phyloP scores from a whole-genome alignment of 306 rosid species.

The Vigna reflexopilosa region DNA sequence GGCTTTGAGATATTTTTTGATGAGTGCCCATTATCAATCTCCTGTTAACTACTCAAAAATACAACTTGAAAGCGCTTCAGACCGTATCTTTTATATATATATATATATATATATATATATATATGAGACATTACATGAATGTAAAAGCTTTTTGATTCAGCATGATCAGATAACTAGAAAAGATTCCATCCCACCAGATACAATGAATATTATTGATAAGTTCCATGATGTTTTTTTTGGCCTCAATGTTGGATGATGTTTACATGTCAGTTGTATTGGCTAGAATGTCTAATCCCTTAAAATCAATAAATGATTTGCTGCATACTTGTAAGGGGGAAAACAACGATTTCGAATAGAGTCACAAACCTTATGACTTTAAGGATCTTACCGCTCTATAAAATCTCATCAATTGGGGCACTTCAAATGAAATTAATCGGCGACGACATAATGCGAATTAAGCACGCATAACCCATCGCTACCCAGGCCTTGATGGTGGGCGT shows the following conservation, averaged over 20 bases:
- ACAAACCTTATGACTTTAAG: no score
- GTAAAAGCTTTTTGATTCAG: slow-evolving; percentile 70
- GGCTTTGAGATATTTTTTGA: slow-evolving; percentile 89
- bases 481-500: no score
- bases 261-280: slow-evolving; percentile 85
- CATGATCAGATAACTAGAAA: slow-evolving; percentile 60
- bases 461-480: no score
- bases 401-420: no score
- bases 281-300: slow-evolving; percentile 83
- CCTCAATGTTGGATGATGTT: slow-evolving; percentile 95
- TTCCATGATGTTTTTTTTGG: slow-evolving; percentile 62
- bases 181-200: slow-evolving; percentile 67
- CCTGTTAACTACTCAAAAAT: slow-evolving; percentile 81
- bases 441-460: no score
- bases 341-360: no score
- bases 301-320: slow-evolving; percentile 83
- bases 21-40: slow-evolving; percentile 94
- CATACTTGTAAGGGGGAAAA: slow-evolving; percentile 72
- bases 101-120: no score
- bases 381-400: no score
- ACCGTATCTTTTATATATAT: slow-evolving; percentile 81
- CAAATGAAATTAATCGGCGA: no score
- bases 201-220: slow-evolving; percentile 53
- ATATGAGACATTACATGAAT: slow-evolving; percentile 92
- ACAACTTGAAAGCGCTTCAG: slow-evolving; percentile 95